Base-by-base conservation (phyloP, 2,329 filamentous ascomycete genomes). In the Bertia moriformis region DNA sequence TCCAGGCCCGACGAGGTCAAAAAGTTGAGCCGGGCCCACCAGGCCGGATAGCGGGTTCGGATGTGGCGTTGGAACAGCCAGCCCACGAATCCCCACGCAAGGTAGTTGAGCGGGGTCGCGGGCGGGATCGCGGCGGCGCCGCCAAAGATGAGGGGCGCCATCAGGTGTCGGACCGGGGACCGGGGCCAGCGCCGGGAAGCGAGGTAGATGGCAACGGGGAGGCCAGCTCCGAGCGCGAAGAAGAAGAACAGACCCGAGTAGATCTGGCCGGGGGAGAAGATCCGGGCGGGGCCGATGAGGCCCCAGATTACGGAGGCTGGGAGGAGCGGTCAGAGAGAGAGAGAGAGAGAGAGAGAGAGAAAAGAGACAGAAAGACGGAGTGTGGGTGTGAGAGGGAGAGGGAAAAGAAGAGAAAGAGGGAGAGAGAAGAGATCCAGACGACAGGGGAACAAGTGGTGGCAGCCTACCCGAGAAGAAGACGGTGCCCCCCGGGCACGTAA, bases 11-110 rank as follows among this genome's bases (percentile, higher is more conserved):
- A 80, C 12, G 76, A 78, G 0, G 80, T 78, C 43, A 85, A 58
- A 49, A 82, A 85, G 59, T 84, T 85, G 51, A 83, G 71, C 18
- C 77, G 67, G 55, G 71, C 73, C 82, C 82, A 86, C 81, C 81
- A 86, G 19, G 60, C 67, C 44, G 73, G 74, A 53, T 73, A 67
- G 13, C 67, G 65, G 49, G 71, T 70, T 54, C 76, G 74, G 51
- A 86, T 71, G 49, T 63, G 67, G 53, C 73, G 74, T 54, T 86
- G 80, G 63, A 85, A 86, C 20, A 81, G 44, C 47, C 73, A 75
- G 19, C 81, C 82, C 3, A 85, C 75, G 41, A 80, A 59, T 14
- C 75, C 78, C 80, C 81, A 86, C n/a, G 70, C 68, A 22, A 82
- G 69, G 52, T 83, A 86, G 57, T 82, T 84, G 42, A 85, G 68